Evolutionary conservation across 495 filamentous ascomycete genomes (phyloP), one percentile per base, ranked within the genome.

Genomic region (Aspergillus panamensis): DNA sequence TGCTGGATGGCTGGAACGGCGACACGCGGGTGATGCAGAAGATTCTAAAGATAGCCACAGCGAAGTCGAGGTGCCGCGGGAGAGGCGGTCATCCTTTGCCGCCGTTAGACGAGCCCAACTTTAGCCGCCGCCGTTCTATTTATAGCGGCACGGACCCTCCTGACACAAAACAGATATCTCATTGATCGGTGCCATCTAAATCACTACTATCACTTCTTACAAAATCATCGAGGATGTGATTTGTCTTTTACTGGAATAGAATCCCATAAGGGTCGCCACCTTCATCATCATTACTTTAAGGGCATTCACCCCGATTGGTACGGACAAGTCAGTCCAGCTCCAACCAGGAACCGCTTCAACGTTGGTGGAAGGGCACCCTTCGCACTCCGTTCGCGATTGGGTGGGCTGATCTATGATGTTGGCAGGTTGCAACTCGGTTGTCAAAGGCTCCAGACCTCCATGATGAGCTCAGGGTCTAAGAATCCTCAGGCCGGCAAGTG

Each of bases 11-110:
- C 55, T 58, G 56, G 51, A 58, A 40, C 43, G 50, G 59, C 57
- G 57, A 62, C 60, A 62, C 59, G 59, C 61, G 60, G 59, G 62
- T 51, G 55, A 57, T 64, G 61, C 60, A 66, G 62, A 64, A 64
- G 66, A 64, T 69, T 69, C 68, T 71, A 71, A 71, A 71, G 66
- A 71, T 71, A 71, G 66, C 60, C 59, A 62, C 21, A 16, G 32
- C 13, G 16, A 19, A 50, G 35, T 21, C 13, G n/a, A 19, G 39
- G 35, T 12, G 31, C 19, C 30, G 19, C 50, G 32, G 19, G 50
- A 40, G 13, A 31, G 39, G 56, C 56, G 48, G 40, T 25, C 21
- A 51, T 12, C 48, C 25, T 16, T 52, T 45, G 43, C 56, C 56
- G 56, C 48, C 48, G 37, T 58, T 52, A 48, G 45, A 25, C 25